These are phyloP conservation scores for Salix koriyanagi DNA, from an alignment of 345 rosid species.

Conservation along the genomic window DNA sequence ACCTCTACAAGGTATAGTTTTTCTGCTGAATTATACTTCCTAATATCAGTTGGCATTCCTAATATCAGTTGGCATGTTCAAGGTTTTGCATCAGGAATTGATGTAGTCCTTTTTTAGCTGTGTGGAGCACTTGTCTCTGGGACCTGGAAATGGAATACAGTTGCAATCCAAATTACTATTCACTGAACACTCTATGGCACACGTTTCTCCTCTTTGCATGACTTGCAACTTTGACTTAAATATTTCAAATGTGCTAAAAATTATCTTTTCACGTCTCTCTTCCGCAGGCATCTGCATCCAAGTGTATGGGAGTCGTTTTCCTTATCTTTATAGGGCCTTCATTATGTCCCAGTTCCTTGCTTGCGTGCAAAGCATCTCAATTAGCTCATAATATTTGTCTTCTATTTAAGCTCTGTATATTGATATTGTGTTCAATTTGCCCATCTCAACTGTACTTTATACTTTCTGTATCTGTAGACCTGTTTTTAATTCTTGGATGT, in stretches of 20 bases:
- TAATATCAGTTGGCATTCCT: not conserved
- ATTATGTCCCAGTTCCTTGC: not conserved
- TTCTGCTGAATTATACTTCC: conserved; percentile 8
- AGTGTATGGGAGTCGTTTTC: not conserved
- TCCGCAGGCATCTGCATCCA: not conserved
- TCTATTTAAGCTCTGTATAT: not conserved
- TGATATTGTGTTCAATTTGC: not conserved
- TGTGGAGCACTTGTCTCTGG: not conserved
- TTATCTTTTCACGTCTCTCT: not conserved
- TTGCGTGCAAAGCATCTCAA: not conserved
- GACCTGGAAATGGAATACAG: no score
- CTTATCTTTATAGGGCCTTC: not conserved
- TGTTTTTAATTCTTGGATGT: no score
- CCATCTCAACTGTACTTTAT: not conserved
- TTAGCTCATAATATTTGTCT: not conserved
- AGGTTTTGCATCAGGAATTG: not conserved
- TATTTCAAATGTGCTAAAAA: not conserved
- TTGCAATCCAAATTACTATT: no score
- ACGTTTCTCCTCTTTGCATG: no score
- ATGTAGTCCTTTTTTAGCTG: not conserved
- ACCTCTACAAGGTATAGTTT: conserved; percentile 82
- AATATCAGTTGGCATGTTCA: not conserved
- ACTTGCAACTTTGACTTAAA: no score
- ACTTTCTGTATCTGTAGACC: not conserved
- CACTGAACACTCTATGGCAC: no score